Evolutionary conservation across 805 yeast species (phyloP).

Genomic region (Zygoascus tannicola): DNA sequence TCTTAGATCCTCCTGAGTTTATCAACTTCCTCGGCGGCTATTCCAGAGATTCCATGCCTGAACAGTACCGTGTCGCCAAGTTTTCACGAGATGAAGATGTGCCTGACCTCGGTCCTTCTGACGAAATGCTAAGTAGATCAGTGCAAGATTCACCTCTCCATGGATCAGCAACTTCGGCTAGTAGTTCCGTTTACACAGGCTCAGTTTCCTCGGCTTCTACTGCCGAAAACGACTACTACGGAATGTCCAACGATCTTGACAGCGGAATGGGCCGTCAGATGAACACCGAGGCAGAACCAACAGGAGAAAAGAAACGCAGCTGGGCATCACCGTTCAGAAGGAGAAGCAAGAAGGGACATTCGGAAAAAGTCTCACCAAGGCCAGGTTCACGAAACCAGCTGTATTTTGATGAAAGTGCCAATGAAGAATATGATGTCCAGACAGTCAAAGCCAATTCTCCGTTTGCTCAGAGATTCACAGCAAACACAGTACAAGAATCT

Average conservation of each 20-base stretch:
- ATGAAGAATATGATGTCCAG: not conserved
- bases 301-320: slow-evolving; percentile 20
- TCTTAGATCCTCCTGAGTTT: slow-evolving; percentile 51
- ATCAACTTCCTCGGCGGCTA: slow-evolving; percentile 48
- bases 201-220: slow-evolving; percentile 5
- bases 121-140: not conserved
- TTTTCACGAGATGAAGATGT: slow-evolving; percentile 21
- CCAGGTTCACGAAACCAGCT: slow-evolving; percentile 1
- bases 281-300: slow-evolving; percentile 14
- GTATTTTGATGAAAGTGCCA: not conserved
- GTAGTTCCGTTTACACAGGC: slow-evolving; percentile 2
- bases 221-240: not conserved
- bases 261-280: slow-evolving; percentile 35
- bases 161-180: slow-evolving; percentile 4
- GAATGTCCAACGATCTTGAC: slow-evolving; percentile 2
- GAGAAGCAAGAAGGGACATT: slow-evolving; percentile 5
- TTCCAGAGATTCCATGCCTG: slow-evolving; percentile 23
- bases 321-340: slow-evolving; percentile 3
- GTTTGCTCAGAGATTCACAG: not conserved
- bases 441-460: not conserved
- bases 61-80: slow-evolving; percentile 28
- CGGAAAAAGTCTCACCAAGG: slow-evolving; percentile 10
- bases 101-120: not conserved
- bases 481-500: slow-evolving; percentile 1
- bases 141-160: slow-evolving; percentile 1